Conservation (phyloP, 257 asterid species). For the Orobanche coerulescens region DNA sequence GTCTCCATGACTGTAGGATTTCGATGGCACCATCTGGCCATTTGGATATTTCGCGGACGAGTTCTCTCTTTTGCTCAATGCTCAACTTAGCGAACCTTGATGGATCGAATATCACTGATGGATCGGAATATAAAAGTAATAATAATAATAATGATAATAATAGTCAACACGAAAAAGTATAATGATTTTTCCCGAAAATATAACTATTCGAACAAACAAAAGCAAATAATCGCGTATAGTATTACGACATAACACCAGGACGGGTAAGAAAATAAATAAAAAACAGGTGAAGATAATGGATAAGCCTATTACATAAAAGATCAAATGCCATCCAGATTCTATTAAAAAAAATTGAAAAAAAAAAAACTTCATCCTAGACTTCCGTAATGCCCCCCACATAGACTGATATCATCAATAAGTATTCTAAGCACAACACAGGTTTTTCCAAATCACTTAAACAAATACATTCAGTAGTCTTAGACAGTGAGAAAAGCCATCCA, state of each 20-base stretch:
- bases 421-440: conserved; percentile 15
- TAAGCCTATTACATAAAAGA: background rate
- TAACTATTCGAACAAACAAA: background rate
- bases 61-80: conserved; percentile 60
- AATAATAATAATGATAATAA: background rate
- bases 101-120: conserved; percentile 51
- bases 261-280: no score
- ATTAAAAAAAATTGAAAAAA: background rate
- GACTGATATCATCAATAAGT: background rate
- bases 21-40: conserved; percentile 58
- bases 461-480: conserved; percentile 14
- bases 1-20: conserved; percentile 54
- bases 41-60: conserved; percentile 50
- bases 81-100: conserved; percentile 48
- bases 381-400: conserved; percentile 23
- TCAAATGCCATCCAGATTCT: background rate
- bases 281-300: conserved; percentile 10
- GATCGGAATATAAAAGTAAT: no score
- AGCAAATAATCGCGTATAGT: no score
- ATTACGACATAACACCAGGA: no score
- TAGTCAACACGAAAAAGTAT: background rate
- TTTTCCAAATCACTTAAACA: conserved; percentile 4
- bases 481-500: conserved; percentile 18
- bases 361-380: conserved; percentile 26
- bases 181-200: background rate